A percentile compares a stretch with the other conserved stretches of the same genome.
Evolutionary conservation across 1,284 basidiomycete species (phyloP).

Genomic region (Irpex lacteus): DNA sequence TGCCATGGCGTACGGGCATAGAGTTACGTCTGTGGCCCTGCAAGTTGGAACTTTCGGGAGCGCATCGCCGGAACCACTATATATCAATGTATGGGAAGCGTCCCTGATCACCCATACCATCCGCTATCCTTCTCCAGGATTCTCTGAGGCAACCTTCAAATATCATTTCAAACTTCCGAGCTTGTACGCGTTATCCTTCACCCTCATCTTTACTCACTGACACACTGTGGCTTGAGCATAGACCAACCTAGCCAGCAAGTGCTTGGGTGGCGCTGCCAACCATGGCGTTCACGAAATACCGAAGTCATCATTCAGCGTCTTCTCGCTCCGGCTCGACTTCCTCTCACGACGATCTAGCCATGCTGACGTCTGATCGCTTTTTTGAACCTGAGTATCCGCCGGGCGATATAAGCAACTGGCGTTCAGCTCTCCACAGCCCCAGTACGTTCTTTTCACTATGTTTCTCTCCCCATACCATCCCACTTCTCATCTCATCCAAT

Average conservation of each 20-base stretch:
- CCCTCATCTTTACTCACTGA: neutral
- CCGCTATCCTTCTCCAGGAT: neutral
- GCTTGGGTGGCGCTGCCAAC: neutral
- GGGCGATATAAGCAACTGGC: slow-evolving; percentile 8
- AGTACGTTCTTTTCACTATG: slow-evolving; percentile 6
- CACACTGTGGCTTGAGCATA: neutral
- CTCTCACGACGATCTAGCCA: slow-evolving; percentile 5
- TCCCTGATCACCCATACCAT: neutral
- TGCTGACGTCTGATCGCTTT: slow-evolving; percentile 7
- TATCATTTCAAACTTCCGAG: neutral
- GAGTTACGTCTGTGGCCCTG: neutral
- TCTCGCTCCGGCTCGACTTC: slow-evolving; percentile 8
- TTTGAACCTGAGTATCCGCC: slow-evolving; percentile 11
- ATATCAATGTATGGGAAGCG: neutral
- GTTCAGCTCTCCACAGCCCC: neutral
- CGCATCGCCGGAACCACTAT: neutral
- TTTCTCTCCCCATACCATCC: slow-evolving; percentile 5
- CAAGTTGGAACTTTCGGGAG: neutral
- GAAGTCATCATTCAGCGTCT: neutral
- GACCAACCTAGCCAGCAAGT: neutral
- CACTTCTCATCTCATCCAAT: neutral
- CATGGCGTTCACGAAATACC: slow-evolving; percentile 8
- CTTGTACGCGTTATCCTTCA: neutral
- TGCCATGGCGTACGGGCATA: neutral
- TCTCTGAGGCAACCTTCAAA: neutral